Percentiles rank a stretch among this genome's conserved stretches.
These are phyloP conservation scores for Acidiella bohemica DNA, from an alignment of 495 filamentous ascomycete genomes.

Conservation along the genomic window DNA sequence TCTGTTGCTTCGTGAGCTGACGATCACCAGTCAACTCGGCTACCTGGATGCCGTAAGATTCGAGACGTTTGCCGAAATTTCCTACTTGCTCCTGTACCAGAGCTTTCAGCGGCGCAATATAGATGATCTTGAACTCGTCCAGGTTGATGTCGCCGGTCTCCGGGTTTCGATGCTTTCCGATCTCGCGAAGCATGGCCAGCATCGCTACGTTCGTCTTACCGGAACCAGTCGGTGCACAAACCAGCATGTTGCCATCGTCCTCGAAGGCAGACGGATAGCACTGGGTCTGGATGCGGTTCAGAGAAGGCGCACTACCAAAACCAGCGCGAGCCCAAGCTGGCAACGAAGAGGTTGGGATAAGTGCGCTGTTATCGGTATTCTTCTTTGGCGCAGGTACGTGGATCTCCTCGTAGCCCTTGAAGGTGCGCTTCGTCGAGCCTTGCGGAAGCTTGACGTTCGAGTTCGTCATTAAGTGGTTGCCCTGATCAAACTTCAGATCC, in stretches of 20 bases:
- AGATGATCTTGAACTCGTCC: conserved; percentile 95
- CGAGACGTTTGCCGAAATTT: conserved; percentile 84
- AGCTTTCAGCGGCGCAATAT: conserved; percentile 87
- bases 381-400: conserved; percentile 86
- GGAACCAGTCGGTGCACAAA: conserved; percentile 93
- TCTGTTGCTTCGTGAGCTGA: conserved; percentile 97
- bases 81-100: conserved; percentile 94
- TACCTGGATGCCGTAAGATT: conserved; percentile 82
- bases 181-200: conserved; percentile 89
- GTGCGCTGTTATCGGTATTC: conserved; percentile 63
- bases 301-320: conserved; percentile 64
- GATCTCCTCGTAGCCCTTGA: conserved; percentile 97
- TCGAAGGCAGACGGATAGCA: conserved; percentile 86
- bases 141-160: conserved; percentile 79
- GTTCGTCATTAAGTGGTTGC: conserved; percentile 97
- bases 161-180: conserved; percentile 84
- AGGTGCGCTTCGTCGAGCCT: conserved; percentile 83
- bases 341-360: conserved; percentile 70
- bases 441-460: conserved; percentile 88
- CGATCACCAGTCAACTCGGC: conserved; percentile 92
- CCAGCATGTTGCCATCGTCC: conserved; percentile 91
- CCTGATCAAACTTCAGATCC: conserved; percentile 92
- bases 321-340: conserved; percentile 83
- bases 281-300: conserved; percentile 91
- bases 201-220: conserved; percentile 99